Conservation (phyloP, 257 asterid species). For the Buddleja alternifolia region DNA sequence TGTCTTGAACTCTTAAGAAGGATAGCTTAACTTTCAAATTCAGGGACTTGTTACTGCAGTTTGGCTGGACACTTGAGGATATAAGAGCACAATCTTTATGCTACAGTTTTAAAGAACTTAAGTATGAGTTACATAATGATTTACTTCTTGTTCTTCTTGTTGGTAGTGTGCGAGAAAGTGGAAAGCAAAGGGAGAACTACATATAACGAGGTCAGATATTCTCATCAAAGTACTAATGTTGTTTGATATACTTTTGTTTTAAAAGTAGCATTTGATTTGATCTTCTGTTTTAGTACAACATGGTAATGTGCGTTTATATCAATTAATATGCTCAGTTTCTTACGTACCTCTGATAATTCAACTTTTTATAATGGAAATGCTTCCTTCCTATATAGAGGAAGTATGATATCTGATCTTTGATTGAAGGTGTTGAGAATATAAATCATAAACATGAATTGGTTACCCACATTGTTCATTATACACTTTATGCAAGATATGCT, state of each 20-base stretch:
- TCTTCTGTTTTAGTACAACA: no score
- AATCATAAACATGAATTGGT: background rate
- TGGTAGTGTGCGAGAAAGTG: constrained; percentile 92
- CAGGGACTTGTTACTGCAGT: constrained; percentile 7
- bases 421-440: background rate
- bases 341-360: no score
- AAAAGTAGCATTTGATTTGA: no score
- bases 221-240: background rate
- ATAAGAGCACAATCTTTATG: background rate
- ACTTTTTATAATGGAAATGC: no score
- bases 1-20: background rate
- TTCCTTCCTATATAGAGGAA: no score
- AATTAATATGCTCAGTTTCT: no score
- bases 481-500: background rate
- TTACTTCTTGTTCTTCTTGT: constrained; percentile 35
- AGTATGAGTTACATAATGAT: constrained; percentile 22
- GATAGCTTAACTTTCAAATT: constrained; percentile 5
- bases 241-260: no score
- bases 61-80: constrained; percentile 11
- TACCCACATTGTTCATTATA: background rate
- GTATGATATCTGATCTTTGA: background rate
- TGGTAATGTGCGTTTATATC: no score
- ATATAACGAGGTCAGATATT: constrained; percentile 82
- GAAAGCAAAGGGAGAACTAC: constrained; percentile 99
- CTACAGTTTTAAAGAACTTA: constrained; percentile 17